phyloP scores from a whole-genome alignment of 78 protist genomes.

The Planoprotostelium fungivorum region DNA sequence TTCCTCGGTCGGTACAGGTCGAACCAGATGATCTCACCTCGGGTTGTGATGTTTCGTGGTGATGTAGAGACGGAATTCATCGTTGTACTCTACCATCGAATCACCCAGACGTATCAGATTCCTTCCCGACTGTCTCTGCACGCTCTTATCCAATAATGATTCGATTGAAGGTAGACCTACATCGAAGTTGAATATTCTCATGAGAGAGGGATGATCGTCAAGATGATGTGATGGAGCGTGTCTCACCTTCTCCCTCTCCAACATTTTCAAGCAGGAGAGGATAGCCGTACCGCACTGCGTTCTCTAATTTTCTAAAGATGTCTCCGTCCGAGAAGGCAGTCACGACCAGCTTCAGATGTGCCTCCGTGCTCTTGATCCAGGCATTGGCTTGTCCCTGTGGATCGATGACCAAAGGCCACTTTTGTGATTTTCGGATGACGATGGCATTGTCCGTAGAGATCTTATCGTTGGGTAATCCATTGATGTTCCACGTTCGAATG shows the following conservation, averaged over 20 bases:
- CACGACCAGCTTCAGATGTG: neutral
- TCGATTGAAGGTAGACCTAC: slow-evolving; percentile 57
- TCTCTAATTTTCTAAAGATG: slow-evolving; percentile 57
- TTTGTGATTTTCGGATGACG: slow-evolving; percentile 20
- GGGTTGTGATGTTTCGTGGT: slow-evolving; percentile 77
- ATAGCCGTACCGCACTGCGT: slow-evolving; percentile 67
- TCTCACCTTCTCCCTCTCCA: slow-evolving; percentile 34
- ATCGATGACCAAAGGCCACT: slow-evolving; percentile 90
- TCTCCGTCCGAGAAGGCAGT: slow-evolving; percentile 26
- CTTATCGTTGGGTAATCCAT: slow-evolving; percentile 72
- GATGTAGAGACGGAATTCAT: slow-evolving; percentile 61
- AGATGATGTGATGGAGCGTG: neutral
- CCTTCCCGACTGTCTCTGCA: slow-evolving; percentile 37
- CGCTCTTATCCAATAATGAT: slow-evolving; percentile 56
- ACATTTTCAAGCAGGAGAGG: slow-evolving; percentile 75
- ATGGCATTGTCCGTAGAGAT: slow-evolving; percentile 85
- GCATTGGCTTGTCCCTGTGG: slow-evolving; percentile 79
- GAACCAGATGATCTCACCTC: too few species aligned
- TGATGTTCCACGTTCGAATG: slow-evolving; percentile 68
- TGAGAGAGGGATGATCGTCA: too few species aligned
- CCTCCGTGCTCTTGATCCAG: neutral
- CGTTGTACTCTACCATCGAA: slow-evolving; percentile 52
- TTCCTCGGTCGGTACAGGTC: too few species aligned
- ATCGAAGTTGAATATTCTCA: too few species aligned
- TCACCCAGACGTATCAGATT: slow-evolving; percentile 73